Base-by-base conservation (phyloP, 2,329 filamentous ascomycete genomes). In the Incumbomyces lentus region DNA sequence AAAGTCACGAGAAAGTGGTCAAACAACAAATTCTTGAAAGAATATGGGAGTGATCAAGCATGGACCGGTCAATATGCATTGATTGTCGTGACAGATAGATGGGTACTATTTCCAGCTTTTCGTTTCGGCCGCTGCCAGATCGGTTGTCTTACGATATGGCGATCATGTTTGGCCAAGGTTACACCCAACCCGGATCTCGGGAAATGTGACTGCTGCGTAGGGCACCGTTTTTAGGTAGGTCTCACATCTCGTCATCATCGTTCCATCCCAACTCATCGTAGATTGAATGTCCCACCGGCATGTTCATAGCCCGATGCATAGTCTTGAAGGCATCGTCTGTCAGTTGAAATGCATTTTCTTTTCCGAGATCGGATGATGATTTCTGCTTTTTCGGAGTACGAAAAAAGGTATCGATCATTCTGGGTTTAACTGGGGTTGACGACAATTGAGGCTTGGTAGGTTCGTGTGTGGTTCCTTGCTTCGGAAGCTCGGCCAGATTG, bases 261-360 rank as follows among this genome's bases (percentile, higher is more conserved):
- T 68, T 63, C 68, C 68, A 71, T 43, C 68, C 68, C 41, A 71
- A 49, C 38, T 63, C 58, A 48, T 64, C 64, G 47, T 70, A 70
- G 36, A 70, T 65, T 7, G 66, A 64, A 6, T 37, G 46, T 14
- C 38, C 44, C 29, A 37, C 39, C 29, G 33, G 30, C 30, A 31
- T 45, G n/a, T 32, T 35, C 48, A 51, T 55, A 32, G 52, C 51
- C 6, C 57, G 46, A 37, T 55, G 52, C 53, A 64, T 66, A 22
- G 49, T 50, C 29, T 42, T 51, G 17, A 51, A 54, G 11, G 55
- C 55, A 10, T 52, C 45, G 1, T 56, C 55, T 12, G 49, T 49
- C 19, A 50, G 49, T 33, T 51, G 53, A n/a, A 58, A 17, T 3
- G 12, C 55, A 47, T 16, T 56, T 51, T 34, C 53, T 48, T 12